A percentile compares a stretch with the other conserved stretches of the same genome.
These are phyloP conservation scores for Arabidopsis arenosa DNA, from an alignment of 345 rosid genomes.

Conservation along the genomic window DNA sequence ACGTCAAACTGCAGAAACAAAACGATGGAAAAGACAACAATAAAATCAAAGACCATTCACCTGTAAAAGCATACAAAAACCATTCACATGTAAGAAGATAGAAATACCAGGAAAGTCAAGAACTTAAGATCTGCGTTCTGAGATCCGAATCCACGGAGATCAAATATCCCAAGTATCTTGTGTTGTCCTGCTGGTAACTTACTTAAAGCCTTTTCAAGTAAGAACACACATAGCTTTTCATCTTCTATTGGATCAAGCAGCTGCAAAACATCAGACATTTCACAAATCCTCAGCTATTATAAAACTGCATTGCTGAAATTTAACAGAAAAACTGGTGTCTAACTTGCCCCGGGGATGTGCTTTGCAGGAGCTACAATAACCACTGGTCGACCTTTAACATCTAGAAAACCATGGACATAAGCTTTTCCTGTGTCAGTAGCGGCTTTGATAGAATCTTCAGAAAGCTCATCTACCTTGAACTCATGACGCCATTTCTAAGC, in stretches of 20 bases:
- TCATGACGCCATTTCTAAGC: conserved; percentile 86
- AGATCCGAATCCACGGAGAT: conserved; percentile 73
- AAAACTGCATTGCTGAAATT: conserved; percentile 17
- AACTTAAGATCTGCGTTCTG: conserved; percentile 77
- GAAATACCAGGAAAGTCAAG: conserved; percentile 76
- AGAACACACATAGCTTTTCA: conserved; percentile 75
- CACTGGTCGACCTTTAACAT: conserved; percentile 70
- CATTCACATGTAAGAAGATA: conserved; percentile 9
- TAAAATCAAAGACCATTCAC: conserved; percentile 7
- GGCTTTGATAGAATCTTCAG: conserved; percentile 65
- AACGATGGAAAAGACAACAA: conserved; percentile 13
- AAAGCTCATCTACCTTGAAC: conserved; percentile 68
- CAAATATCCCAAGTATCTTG: conserved; percentile 75
- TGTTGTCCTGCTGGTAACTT: conserved; percentile 75
- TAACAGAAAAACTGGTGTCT: neutral
- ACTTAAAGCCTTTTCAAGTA: conserved; percentile 78
- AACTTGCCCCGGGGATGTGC: conserved; percentile 78
- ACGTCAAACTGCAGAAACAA: conserved; percentile 74
- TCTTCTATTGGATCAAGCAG: conserved; percentile 67
- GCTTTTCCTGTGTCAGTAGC: conserved; percentile 77
- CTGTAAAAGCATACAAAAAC: conserved; percentile 27
- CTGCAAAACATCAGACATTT: conserved; percentile 47
- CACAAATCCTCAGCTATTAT: conserved; percentile 2
- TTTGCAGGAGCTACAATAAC: conserved; percentile 83
- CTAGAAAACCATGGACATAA: conserved; percentile 75